Evolutionary conservation across 129 eudicot species (phyloP).

Genomic region (Flaveria linearis): DNA sequence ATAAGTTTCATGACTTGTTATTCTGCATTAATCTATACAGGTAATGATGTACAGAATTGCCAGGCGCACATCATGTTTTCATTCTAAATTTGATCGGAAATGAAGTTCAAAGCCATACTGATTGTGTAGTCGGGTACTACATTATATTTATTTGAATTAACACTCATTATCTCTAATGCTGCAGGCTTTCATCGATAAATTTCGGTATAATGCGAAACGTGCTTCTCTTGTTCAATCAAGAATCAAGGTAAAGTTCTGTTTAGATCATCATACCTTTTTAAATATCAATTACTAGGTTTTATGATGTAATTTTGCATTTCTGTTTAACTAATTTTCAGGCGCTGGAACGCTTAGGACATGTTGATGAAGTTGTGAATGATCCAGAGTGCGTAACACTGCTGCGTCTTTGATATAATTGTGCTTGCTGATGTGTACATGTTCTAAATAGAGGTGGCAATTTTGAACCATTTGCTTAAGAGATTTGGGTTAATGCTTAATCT

Average conservation of each 20-base stretch:
- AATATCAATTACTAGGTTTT: neutral
- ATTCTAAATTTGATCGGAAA: neutral
- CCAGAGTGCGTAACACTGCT: conserved; percentile 71
- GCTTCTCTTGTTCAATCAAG: conserved; percentile 99
- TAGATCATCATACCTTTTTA: conserved; percentile 20
- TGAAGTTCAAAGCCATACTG: neutral
- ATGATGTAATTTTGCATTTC: neutral
- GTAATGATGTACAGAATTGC: conserved; percentile 3
- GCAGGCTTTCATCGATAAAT: conserved; percentile 94
- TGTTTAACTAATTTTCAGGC: conserved; percentile 54
- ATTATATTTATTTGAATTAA: conserved; percentile 1
- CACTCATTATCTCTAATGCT: conserved; percentile 32
- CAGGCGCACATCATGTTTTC: neutral
- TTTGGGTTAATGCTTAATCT: neutral
- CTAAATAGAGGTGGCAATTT: conserved; percentile 11
- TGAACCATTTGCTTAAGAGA: neutral
- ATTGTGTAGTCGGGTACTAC: neutral
- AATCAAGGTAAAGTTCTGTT: conserved; percentile 65
- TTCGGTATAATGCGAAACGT: conserved; percentile 98
- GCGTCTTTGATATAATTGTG: conserved; percentile 24
- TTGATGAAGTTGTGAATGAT: conserved; percentile 91
- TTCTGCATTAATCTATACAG: conserved; percentile 9
- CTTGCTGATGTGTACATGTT: neutral
- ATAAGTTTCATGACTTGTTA: conserved; percentile 1
- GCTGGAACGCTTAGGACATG: conserved; percentile 82